Base-by-base conservation (phyloP, 371 early-diverging fungal species). In the Cokeromyces recurvatus region DNA sequence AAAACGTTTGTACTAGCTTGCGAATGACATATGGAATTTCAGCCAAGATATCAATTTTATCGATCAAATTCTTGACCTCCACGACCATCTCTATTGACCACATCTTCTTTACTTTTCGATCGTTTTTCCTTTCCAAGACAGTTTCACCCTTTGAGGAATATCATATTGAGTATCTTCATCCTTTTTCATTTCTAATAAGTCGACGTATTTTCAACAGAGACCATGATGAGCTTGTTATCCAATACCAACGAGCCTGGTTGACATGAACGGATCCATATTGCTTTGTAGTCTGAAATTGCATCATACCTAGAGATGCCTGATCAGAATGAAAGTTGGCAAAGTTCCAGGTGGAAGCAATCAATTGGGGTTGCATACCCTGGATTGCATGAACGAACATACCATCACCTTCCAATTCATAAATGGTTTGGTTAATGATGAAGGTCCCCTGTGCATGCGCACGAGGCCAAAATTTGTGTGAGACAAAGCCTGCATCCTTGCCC, bases 11-110 rank as follows among this genome's bases (percentile, higher is more conserved):
- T 34, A 97, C 87, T 43, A 94, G 61, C 62, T 90, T 91, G 47
- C 92, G 81, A 29, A 97, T 48, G 37, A 95, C 62, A 68, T 80
- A 95, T 17, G 96, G 95, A 52, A 97, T 79, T 61, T 92, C 90
- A 19, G 81, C 74, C 43, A 97, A 64, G 15, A 96, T 78, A 58
- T 97, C 94, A 42, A 95, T 84, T 56, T 89, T 85, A 36, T 84
- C 82, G 44, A 85, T 60, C 43, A 89, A 68, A 38, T 74, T 70
- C 49, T 78, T 69, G 31, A 81, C 74, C 31, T 65, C 66, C 32
- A 87, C 74, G 10, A 78, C 57, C 69, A 90, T 71, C 7, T 59
- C 59, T n/a, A 89, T 80, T 32, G 65, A 74, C 7, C 24, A 85
- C 79, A 27, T 72, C 74, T 66, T 87, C 79, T 64, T 53, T 43